phyloP scores from a whole-genome alignment of 23 red algal genomes.

The Chondrus crispus region DNA sequence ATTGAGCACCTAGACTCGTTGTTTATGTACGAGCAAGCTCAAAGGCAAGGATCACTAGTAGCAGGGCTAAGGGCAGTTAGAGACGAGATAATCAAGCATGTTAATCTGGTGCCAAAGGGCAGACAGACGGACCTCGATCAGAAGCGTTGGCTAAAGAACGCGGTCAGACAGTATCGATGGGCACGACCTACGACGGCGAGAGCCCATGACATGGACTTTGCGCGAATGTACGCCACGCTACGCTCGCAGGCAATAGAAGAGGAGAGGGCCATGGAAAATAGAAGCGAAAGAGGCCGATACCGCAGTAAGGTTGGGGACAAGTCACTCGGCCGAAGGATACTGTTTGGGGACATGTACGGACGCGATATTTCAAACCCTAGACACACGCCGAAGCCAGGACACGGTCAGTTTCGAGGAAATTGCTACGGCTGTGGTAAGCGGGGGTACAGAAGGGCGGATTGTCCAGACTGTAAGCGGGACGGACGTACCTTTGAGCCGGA shows the following conservation, averaged over 20 bases:
- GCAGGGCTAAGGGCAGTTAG: neutral
- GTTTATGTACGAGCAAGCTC: neutral
- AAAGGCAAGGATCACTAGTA: neutral
- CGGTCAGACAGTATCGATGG: neutral
- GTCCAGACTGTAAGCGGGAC: neutral
- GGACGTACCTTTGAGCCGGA: too few relatives aligned
- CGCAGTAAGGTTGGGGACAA: neutral
- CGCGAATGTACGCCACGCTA: neutral
- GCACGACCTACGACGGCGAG: neutral
- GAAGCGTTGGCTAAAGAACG: neutral
- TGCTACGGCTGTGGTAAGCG: neutral
- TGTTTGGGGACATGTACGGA: neutral
- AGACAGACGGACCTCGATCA: neutral
- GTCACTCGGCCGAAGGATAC: neutral
- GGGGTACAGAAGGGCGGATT: neutral
- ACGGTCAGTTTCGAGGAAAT: neutral
- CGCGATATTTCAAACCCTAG: neutral
- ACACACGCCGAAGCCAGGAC: neutral
- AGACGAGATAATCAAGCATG: neutral
- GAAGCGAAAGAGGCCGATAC: neutral
- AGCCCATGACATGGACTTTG: neutral
- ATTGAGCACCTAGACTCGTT: neutral
- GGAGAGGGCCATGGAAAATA: neutral
- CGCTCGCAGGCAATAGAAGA: neutral
- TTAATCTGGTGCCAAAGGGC: neutral